Evolutionary conservation across 2,329 filamentous ascomycete genomes (phyloP).

Genomic region (Cryoendolithus antarcticus): DNA sequence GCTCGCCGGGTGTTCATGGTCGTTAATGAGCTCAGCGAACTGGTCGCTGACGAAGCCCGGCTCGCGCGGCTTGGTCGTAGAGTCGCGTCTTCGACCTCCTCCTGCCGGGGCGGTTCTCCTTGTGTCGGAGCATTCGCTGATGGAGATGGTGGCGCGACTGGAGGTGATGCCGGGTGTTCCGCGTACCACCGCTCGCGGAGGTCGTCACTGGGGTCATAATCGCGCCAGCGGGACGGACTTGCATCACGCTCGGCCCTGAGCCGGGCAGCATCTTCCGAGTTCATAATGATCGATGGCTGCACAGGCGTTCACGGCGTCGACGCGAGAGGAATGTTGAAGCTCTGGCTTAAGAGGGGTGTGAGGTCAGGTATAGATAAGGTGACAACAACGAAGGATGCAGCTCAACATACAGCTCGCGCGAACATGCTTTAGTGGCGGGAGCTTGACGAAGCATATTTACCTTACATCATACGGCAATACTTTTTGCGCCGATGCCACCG

Average conservation of each 20-base stretch:
- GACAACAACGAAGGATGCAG: too few relatives aligned
- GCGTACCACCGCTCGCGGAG: constrained; percentile 1
- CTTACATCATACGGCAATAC: too few relatives aligned
- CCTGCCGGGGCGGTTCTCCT: not conserved
- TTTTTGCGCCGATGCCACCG: too few relatives aligned
- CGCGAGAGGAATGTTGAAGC: too few relatives aligned
- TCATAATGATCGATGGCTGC: constrained; percentile 2
- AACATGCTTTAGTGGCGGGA: too few relatives aligned
- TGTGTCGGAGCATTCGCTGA: not conserved
- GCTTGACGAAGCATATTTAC: too few relatives aligned
- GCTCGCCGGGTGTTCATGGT: constrained; percentile 2
- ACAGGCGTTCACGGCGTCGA: too few relatives aligned
- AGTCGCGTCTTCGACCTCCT: constrained; percentile 4
- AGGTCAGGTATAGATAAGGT: too few relatives aligned
- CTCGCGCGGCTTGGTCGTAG: not conserved
- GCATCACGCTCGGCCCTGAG: constrained; percentile 5
- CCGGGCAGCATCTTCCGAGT: constrained; percentile 3
- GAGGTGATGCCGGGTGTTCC: not conserved
- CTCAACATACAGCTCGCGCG: too few relatives aligned
- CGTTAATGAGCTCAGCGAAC: not conserved
- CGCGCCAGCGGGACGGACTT: constrained; percentile 3
- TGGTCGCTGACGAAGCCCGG: constrained; percentile 1
- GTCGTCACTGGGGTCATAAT: constrained; percentile 5
- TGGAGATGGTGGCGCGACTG: too few relatives aligned
- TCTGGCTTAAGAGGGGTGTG: too few relatives aligned